Conservation (phyloP, 768 basidiomycete genomes). For the Candolleomyces aberdarensis region DNA sequence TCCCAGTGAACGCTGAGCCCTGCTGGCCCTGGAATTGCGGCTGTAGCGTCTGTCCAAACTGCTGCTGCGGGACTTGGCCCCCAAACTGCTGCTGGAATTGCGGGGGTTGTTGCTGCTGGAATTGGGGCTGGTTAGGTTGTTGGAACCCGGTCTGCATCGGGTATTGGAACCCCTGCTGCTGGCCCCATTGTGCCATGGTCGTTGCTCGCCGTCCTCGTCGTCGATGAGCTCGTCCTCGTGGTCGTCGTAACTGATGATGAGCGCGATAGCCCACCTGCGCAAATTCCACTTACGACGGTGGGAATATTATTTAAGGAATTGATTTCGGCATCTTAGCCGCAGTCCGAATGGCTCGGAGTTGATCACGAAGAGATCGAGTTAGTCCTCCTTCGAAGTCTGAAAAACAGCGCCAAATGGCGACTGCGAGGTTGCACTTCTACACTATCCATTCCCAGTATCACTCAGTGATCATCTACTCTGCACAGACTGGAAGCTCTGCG, state of each 20-base stretch:
- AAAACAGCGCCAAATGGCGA: too few species aligned
- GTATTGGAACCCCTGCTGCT: constrained; percentile 66
- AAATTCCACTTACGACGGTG: not conserved
- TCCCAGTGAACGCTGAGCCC: constrained; percentile 25
- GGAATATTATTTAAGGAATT: not conserved
- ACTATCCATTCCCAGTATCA: too few species aligned
- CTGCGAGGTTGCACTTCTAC: too few species aligned
- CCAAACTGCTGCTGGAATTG: constrained; percentile 40
- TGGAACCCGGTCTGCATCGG: constrained; percentile 72
- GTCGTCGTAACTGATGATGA: constrained; percentile 1
- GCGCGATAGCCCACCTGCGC: not conserved
- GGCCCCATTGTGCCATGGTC: constrained; percentile 77
- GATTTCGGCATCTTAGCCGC: not conserved
- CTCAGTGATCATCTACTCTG: too few species aligned
- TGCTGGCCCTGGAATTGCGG: constrained; percentile 28
- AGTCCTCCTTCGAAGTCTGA: too few species aligned
- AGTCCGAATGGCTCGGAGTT: too few species aligned
- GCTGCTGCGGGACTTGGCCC: constrained; percentile 29
- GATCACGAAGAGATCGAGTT: too few species aligned
- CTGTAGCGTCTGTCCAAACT: constrained; percentile 22
- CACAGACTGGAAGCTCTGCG: too few species aligned
- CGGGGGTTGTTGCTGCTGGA: constrained; percentile 41
- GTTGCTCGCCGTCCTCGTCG: constrained; percentile 13
- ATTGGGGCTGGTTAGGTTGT: constrained; percentile 45
- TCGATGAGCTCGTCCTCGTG: constrained; percentile 4